Conservation (phyloP, 345 rosid species). For the Eucalyptus cladocalyx region DNA sequence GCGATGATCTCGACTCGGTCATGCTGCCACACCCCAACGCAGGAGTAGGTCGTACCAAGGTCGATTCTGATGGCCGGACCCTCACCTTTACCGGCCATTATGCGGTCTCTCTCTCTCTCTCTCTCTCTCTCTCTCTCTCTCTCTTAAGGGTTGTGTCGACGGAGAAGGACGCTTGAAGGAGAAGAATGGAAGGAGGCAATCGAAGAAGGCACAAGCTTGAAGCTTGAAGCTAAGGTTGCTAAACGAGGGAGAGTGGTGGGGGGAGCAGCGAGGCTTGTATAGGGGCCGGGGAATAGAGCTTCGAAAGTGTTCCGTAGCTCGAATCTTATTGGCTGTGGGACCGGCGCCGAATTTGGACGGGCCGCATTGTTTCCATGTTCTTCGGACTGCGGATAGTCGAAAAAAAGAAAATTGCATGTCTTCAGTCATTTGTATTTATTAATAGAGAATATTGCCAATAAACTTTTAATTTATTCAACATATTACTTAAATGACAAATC, state of each 20-base stretch:
- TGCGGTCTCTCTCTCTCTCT: neutral
- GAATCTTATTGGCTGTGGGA: neutral
- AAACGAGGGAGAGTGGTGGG: too few species aligned
- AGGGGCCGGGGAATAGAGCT: neutral
- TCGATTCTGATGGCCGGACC: constrained; percentile 20
- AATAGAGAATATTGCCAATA: neutral
- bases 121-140: neutral
- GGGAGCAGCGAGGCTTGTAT: neutral
- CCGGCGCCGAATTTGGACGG: neutral
- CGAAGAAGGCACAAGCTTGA: neutral
- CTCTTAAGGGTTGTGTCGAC: neutral
- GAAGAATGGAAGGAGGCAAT: neutral
- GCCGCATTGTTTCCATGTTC: neutral
- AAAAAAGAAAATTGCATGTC: neutral
- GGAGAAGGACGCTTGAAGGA: neutral
- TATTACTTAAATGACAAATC: too few species aligned
- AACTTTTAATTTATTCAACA: too few species aligned
- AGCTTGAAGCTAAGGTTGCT: neutral
- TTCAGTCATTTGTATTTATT: neutral
- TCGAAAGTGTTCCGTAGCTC: neutral
- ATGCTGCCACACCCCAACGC: constrained; percentile 23
- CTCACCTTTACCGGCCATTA: constrained; percentile 27
- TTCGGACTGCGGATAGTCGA: neutral
- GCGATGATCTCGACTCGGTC: constrained; percentile 25
- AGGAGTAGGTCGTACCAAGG: constrained; percentile 25